phyloP scores from a whole-genome alignment of 192 early-diverging fungal species.

The Coemansia aciculifera region DNA sequence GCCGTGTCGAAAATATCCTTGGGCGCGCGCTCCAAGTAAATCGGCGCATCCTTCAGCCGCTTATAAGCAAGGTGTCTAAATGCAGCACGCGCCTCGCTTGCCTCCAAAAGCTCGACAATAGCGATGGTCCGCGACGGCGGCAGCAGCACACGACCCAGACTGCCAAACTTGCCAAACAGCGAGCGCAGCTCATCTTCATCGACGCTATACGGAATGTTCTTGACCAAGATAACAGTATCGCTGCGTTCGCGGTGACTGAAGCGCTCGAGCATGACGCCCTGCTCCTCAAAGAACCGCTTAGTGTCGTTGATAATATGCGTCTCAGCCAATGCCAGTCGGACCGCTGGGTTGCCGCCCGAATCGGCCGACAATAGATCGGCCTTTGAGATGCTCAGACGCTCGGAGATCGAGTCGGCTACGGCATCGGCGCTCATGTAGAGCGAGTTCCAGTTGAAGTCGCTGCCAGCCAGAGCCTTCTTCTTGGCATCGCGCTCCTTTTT shows the following conservation, averaged over 20 bases:
- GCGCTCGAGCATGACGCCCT: slow-evolving; percentile 78
- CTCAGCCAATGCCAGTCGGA: slow-evolving; percentile 95
- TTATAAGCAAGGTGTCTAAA: slow-evolving; percentile 89
- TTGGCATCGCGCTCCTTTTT: slow-evolving; percentile 85
- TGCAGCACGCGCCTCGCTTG: slow-evolving; percentile 85
- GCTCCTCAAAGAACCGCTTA: slow-evolving; percentile 84
- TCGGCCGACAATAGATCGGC: slow-evolving; percentile 88
- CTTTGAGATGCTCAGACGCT: slow-evolving; percentile 86
- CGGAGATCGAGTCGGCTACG: slow-evolving; percentile 93
- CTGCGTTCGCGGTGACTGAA: slow-evolving; percentile 81
- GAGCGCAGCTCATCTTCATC: slow-evolving; percentile 78
- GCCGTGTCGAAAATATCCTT: slow-evolving; percentile 72
- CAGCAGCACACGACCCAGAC: slow-evolving; percentile 84
- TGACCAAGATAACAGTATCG: slow-evolving; percentile 90
- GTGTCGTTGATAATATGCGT: slow-evolving; percentile 95
- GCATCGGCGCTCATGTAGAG: slow-evolving; percentile 96
- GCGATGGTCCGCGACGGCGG: slow-evolving; percentile 93
- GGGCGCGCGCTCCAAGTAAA: slow-evolving; percentile 95
- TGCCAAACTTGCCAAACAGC: slow-evolving; percentile 87
- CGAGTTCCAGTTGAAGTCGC: slow-evolving; percentile 95
- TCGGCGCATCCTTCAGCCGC: slow-evolving; percentile 84
- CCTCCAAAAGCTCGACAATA: slow-evolving; percentile 89
- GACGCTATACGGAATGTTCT: slow-evolving; percentile 88
- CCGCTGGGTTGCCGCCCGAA: slow-evolving; percentile 74
- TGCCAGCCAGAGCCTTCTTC: slow-evolving; percentile 71